Evolutionary conservation across 352 stramenopile species (phyloP).

Genomic region (Phytophthora rubi): DNA sequence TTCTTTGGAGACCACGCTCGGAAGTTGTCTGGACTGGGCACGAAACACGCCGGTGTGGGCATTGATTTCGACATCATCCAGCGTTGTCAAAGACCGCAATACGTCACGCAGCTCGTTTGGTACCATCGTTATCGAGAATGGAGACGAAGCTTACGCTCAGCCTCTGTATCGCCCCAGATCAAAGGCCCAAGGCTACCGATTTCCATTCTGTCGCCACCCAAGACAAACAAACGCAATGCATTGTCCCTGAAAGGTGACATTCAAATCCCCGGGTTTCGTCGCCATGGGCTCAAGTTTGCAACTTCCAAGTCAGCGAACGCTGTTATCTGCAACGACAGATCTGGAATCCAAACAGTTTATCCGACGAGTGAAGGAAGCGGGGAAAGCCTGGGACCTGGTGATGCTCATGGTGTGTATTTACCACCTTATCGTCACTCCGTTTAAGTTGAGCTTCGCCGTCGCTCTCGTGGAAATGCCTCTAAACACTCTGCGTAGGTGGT

Average conservation of each 20-base stretch:
- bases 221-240: background rate
- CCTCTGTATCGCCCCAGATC: background rate
- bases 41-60: constrained; percentile 44
- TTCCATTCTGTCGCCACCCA: background rate
- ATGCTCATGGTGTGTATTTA: constrained; percentile 59
- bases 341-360: constrained; percentile 46
- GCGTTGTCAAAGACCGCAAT: constrained; percentile 56
- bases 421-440: constrained; percentile 45
- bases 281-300: constrained; percentile 22
- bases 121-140: constrained; percentile 53
- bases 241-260: constrained; percentile 11
- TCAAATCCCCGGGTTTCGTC: constrained; percentile 2
- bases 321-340: constrained; percentile 24
- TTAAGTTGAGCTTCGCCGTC: constrained; percentile 63
- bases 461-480: constrained; percentile 41
- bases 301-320: constrained; percentile 20
- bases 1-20: constrained; percentile 46
- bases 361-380: constrained; percentile 35
- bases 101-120: constrained; percentile 46
- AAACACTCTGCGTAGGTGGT: constrained; percentile 39
- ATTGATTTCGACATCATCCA: constrained; percentile 62
- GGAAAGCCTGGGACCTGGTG: constrained; percentile 55
- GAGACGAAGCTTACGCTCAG: constrained; percentile 8
- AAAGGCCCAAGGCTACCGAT: background rate
- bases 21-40: constrained; percentile 34